Conservation (phyloP, 2,329 filamentous ascomycete species). For the Alternaria ethzedia region DNA sequence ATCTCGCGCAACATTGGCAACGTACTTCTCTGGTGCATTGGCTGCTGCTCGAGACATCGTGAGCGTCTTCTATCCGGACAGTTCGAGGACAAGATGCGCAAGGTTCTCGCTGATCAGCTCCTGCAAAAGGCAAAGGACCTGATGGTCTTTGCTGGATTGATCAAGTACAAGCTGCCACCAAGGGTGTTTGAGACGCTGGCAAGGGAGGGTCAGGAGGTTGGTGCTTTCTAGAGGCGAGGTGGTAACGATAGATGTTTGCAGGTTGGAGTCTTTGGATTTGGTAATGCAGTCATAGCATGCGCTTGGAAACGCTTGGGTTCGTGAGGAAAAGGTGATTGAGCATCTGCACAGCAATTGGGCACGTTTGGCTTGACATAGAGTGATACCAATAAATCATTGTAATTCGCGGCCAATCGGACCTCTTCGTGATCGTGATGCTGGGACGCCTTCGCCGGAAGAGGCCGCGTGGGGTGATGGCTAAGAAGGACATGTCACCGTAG, state of each 20-base stretch:
- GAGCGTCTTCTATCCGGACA: constrained; percentile 68
- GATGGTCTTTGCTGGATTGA: constrained; percentile 91
- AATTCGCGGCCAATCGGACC: neutral
- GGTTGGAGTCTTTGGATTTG: neutral
- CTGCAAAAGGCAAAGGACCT: constrained; percentile 85
- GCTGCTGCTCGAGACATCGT: constrained; percentile 80
- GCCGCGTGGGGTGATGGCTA: neutral
- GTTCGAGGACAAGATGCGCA: constrained; percentile 70
- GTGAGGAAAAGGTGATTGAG: neutral
- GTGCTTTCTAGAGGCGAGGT: constrained; percentile 29
- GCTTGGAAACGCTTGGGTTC: neutral
- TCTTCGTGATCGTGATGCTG: neutral
- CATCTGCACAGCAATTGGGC: neutral
- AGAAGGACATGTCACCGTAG: neutral
- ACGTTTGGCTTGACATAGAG: neutral
- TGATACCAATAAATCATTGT: neutral
- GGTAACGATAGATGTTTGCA: neutral
- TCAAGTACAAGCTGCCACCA: constrained; percentile 87
- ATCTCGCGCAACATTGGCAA: constrained; percentile 90
- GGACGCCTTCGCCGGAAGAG: neutral
- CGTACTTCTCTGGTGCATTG: constrained; percentile 91
- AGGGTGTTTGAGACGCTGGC: constrained; percentile 88
- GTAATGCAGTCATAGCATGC: neutral
- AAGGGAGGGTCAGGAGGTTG: constrained; percentile 65
- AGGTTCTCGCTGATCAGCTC: constrained; percentile 67